These are phyloP conservation scores for Bruguiera gymnorhiza DNA, from an alignment of 345 rosid genomes.

Conservation along the genomic window DNA sequence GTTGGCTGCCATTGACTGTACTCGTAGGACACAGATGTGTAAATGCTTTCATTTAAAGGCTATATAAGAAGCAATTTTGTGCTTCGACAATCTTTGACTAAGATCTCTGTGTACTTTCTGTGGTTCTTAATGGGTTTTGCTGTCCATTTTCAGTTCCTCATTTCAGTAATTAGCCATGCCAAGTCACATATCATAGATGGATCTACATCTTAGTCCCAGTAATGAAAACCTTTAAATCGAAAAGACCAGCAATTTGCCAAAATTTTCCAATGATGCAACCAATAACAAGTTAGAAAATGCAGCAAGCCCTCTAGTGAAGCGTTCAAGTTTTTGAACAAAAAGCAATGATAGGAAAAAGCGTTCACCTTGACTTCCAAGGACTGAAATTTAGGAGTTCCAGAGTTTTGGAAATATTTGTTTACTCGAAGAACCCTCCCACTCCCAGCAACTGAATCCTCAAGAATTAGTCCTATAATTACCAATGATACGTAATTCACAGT, in stretches of 20 bases:
- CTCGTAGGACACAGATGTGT: not conserved
- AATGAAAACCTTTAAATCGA: not conserved
- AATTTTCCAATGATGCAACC: not conserved
- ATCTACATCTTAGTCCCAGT: not conserved
- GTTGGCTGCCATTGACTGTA: not conserved
- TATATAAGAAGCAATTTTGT: not conserved
- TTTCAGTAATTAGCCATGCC: not conserved
- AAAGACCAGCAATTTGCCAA: no score
- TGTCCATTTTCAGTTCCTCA: not conserved
- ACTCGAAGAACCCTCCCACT: constrained; percentile 40
- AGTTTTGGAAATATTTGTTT: constrained; percentile 38
- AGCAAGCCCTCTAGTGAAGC: not conserved
- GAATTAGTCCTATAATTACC: constrained; percentile 26
- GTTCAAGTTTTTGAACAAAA: not conserved
- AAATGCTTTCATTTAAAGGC: not conserved
- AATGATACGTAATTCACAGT: not conserved
- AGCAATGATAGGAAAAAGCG: not conserved
- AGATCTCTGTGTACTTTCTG: not conserved
- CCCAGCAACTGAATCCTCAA: constrained; percentile 40
- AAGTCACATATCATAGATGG: not conserved
- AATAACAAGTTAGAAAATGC: not conserved
- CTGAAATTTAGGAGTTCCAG: constrained; percentile 41
- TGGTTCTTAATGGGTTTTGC: not conserved
- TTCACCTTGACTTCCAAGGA: constrained; percentile 64
- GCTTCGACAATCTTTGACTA: not conserved